Evolutionary conservation across 495 filamentous ascomycete species (phyloP).

Genomic region (Corynascus novoguineensis): DNA sequence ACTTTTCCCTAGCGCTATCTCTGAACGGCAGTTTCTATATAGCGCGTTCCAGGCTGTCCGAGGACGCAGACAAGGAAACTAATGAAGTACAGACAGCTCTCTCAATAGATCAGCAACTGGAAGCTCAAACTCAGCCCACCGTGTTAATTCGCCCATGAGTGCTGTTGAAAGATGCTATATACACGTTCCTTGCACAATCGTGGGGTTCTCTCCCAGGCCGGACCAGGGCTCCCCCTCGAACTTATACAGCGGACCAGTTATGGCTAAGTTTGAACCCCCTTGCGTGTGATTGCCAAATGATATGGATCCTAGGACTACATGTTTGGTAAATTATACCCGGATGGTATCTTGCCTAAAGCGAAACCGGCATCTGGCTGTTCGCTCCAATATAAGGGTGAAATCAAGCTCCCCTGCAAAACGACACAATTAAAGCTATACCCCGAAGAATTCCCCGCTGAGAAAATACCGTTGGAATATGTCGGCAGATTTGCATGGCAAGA

Average conservation of each 20-base stretch:
- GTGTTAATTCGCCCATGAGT: no score
- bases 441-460: no score
- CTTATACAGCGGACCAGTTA: no score
- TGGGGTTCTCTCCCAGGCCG: no score
- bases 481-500: background rate
- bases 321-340: background rate
- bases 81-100: no score
- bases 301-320: background rate
- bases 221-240: no score
- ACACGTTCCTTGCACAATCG: no score
- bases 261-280: no score
- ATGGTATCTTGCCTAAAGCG: background rate
- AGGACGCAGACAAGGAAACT: slow-evolving; percentile 21
- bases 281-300: no score
- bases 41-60: slow-evolving; percentile 42
- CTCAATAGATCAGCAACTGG: no score
- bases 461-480: background rate
- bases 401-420: background rate
- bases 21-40: slow-evolving; percentile 55
- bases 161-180: no score
- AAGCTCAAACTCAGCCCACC: no score
- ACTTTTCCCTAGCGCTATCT: slow-evolving; percentile 45
- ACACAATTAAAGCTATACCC: background rate
- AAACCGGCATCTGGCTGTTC: background rate
- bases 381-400: background rate